phyloP scores from a whole-genome alignment of 2,329 filamentous ascomycete species.

The Cylindrodendrum hubeiense region DNA sequence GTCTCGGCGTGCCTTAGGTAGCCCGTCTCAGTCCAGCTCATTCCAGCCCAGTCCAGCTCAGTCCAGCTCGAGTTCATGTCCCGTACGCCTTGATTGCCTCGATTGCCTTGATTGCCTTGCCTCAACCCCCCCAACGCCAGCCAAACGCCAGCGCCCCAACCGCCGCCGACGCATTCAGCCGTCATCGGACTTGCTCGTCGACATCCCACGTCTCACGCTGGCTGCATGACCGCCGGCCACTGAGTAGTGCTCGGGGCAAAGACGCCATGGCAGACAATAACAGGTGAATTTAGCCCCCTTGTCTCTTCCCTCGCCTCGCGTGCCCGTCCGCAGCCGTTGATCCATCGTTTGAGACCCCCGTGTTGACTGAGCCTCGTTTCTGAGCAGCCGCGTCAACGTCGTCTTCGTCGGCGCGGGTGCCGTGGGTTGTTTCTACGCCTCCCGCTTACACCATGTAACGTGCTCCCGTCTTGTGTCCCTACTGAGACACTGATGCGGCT shows the following conservation, averaged over 20 bases:
- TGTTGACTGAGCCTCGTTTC: slow-evolving; percentile 24
- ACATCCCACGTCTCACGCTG: neutral
- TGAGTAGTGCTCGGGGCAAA: neutral
- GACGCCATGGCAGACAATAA: neutral
- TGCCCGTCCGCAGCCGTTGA: neutral
- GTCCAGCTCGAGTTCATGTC: neutral
- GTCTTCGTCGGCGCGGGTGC: slow-evolving; percentile 79
- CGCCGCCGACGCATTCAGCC: neutral
- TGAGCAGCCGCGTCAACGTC: slow-evolving; percentile 58
- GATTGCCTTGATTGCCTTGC: neutral
- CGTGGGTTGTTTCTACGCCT: slow-evolving; percentile 80
- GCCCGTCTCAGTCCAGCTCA: slow-evolving; percentile 7
- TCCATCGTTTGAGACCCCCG: slow-evolving; percentile 10
- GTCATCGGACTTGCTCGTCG: neutral
- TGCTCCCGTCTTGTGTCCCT: neutral
- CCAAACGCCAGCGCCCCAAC: slow-evolving; percentile 1
- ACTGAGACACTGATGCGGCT: slow-evolving; percentile 13
- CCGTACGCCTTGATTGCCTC: neutral
- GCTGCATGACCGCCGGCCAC: neutral
- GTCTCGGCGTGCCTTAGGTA: slow-evolving; percentile 1
- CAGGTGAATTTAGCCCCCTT: neutral
- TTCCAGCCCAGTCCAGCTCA: too few species aligned
- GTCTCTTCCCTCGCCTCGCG: neutral
- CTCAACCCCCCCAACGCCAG: slow-evolving; percentile 8
- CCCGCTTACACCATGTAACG: slow-evolving; percentile 71